These are phyloP conservation scores for Alternaria consortialis DNA, from an alignment of 2,329 filamentous ascomycete species.

Conservation along the genomic window DNA sequence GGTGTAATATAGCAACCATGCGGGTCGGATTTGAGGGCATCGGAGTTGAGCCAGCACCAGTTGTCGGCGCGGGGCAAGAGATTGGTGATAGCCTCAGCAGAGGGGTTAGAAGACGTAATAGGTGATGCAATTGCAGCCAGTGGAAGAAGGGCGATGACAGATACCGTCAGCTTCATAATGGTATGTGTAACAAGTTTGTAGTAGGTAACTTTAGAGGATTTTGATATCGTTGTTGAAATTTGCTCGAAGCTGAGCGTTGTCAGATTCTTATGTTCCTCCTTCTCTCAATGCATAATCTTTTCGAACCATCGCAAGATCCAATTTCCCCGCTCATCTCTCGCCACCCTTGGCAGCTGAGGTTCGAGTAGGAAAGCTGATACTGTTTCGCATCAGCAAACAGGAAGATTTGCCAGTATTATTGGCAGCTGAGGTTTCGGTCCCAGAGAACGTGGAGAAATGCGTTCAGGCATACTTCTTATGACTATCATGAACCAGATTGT, in stretches of 20 bases:
- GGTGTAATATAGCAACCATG: slow-evolving; percentile 7
- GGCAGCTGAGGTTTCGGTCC: no score
- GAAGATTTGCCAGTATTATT: no score
- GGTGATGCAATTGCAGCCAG: neutral
- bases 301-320: neutral
- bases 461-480: no score
- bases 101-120: neutral
- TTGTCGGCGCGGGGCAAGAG: neutral
- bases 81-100: neutral
- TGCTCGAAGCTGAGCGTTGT: neutral
- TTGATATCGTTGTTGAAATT: neutral
- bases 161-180: neutral
- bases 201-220: neutral
- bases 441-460: no score
- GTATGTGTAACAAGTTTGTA: neutral
- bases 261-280: neutral
- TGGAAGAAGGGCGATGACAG: neutral
- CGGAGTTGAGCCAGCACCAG: neutral
- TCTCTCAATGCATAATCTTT: neutral
- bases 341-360: no score
- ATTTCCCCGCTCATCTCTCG: neutral
- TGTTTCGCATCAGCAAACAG: no score
- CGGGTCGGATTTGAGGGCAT: slow-evolving; percentile 2
- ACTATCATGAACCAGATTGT: no score
- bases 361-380: no score